Evolutionary conservation across 768 basidiomycete genomes (phyloP).

Genomic region (Pisolithus marmoratus): DNA sequence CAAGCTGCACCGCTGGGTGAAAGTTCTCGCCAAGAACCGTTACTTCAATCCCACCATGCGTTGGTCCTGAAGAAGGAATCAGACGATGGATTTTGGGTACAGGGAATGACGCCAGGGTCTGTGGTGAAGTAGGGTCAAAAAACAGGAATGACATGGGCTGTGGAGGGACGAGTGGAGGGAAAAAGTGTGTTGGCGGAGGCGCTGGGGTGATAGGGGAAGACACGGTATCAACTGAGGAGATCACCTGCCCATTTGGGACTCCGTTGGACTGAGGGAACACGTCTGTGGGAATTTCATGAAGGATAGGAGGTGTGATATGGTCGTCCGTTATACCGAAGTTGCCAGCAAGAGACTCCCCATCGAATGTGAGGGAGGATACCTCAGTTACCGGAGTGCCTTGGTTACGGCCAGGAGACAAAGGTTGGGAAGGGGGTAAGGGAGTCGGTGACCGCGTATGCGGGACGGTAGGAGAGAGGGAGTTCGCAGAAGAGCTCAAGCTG

Average conservation of each 20-base stretch:
- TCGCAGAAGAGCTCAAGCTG: conserved; percentile 44
- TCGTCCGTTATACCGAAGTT: conserved; percentile 5
- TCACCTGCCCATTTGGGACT: conserved; percentile 11
- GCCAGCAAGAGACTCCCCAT: conserved; percentile 3
- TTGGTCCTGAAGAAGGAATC: conserved; percentile 80
- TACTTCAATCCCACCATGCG: conserved; percentile 90
- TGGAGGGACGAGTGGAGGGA: conserved; percentile 22
- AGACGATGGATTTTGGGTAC: conserved; percentile 78
- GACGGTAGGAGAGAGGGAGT: conserved; percentile 32
- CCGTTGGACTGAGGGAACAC: conserved; percentile 14
- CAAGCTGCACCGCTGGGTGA: conserved; percentile 61
- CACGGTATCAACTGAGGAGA: conserved; percentile 13
- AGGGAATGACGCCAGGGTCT: conserved; percentile 43
- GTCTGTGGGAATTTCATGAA: conserved; percentile 3
- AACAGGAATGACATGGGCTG: conserved; percentile 56
- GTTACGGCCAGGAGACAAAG: conserved; percentile 10
- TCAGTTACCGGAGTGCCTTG: conserved; percentile 1
- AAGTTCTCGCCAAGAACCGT: conserved; percentile 92
- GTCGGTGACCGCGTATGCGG: conserved; percentile 26
- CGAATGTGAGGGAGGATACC: conserved; percentile 1
- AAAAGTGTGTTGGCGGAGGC: conserved; percentile 14
- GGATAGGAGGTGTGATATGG: conserved; percentile 5
- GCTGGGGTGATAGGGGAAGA: conserved; percentile 11
- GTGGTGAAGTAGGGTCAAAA: conserved; percentile 47
- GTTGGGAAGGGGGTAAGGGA: conserved; percentile 17